Evolutionary conservation across 345 rosid species (phyloP), one percentile per base, ranked within the genome.

Genomic region (Salix caprea): DNA sequence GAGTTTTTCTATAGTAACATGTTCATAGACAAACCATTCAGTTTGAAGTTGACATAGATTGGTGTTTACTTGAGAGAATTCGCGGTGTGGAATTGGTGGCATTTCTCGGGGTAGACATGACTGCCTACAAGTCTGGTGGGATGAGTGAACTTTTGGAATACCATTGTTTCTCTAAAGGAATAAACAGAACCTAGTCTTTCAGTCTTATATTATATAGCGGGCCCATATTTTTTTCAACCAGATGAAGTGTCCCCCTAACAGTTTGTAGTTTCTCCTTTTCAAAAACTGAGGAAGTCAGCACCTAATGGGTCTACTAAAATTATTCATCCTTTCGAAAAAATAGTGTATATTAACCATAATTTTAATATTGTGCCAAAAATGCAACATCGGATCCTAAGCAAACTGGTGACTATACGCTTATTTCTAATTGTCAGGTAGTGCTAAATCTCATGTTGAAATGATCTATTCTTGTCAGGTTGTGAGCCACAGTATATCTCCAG

Each of bases 401-500:
- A 64, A 65, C 7, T 32, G 40, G 28, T n/a, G 19, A 24, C 70
- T 64, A 11, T 15, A 39, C 32, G 21, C 71, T 32, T 37, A 34
- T 7, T 64, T 52, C 34, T 37, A 6, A 64, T 5, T 66, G 58
- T 46, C 42, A 60, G 36, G 15, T 62, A 64, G 54, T 28, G 60
- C 48, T 48, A 34, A 5, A 34, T 75, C 36, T 71, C 72, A 37
- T 39, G 58, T 42, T 58, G 8, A 39, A 66, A 67, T 32, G 28
- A 42, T 76, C 62, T 71, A 50, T 75, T 6, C 23, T 19, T 46
- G 58, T 61, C 83, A 94, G 97, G 94, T 94, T 8, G 91, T 92
- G 81, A 90, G 82, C 88, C 88, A 86, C 82, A 85, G 87, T 71
- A 81, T 71, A 52, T 85, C 84, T 74, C 97, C 97, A 11, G 98